A percentile compares a stretch with the other conserved stretches of the same genome.
These are phyloP conservation scores for Nakazawaea ambrosiae DNA, from an alignment of 805 yeast genomes.

Conservation along the genomic window DNA sequence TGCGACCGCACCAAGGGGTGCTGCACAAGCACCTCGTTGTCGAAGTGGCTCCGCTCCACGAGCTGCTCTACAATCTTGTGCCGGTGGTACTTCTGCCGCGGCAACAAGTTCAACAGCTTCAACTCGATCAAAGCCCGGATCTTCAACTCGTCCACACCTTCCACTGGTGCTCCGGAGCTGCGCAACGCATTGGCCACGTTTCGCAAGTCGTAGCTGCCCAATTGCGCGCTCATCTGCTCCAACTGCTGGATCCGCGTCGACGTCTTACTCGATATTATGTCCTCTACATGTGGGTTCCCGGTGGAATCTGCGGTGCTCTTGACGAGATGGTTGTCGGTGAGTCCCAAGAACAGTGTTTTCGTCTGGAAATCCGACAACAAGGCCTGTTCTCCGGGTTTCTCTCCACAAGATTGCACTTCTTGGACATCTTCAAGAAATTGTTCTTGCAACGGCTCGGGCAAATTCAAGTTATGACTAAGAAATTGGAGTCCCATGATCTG, in stretches of 20 bases:
- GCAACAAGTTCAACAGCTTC: conserved; percentile 55
- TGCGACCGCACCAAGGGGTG: conserved; percentile 58
- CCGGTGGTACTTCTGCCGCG: conserved; percentile 66
- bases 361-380: conserved; percentile 20
- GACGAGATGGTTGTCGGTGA: conserved; percentile 20
- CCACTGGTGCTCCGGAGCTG: conserved; percentile 37
- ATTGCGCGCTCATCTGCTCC: conserved; percentile 60
- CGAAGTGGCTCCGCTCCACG: conserved; percentile 50
- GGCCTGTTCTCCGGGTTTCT: conserved; percentile 7
- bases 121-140: conserved; percentile 63
- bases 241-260: conserved; percentile 51
- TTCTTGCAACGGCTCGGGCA: conserved; percentile 46
- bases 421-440: conserved; percentile 20
- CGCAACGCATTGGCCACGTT: conserved; percentile 24
- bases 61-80: conserved; percentile 48
- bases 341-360: conserved; percentile 35
- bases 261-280: conserved; percentile 44
- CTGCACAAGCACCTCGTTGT: conserved; percentile 40
- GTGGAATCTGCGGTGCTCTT: conserved; percentile 34
- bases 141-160: conserved; percentile 50
- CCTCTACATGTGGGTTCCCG: conserved; percentile 47
- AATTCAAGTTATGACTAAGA: conserved; percentile 55
- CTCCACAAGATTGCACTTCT: not conserved
- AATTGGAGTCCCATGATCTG: conserved; percentile 62
- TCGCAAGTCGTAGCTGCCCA: conserved; percentile 48